Evolutionary conservation across 805 yeast species (phyloP).

Genomic region (Yarrowia sp.): DNA sequence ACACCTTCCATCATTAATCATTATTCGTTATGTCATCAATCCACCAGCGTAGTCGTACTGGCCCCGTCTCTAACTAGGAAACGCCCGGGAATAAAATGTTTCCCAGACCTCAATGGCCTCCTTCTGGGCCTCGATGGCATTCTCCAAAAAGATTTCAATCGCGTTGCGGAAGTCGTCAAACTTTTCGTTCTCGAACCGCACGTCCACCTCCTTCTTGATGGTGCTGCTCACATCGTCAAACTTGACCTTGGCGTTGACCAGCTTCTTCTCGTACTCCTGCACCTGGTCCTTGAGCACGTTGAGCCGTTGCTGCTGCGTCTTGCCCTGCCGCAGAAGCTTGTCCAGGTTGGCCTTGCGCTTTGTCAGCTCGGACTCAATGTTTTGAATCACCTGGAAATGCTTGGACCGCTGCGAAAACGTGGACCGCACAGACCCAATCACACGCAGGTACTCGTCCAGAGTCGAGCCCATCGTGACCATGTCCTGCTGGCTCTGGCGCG

Average conservation of each 20-base stretch:
- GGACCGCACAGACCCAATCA: constrained; percentile 68
- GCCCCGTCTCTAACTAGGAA: background rate
- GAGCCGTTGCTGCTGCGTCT: constrained; percentile 61
- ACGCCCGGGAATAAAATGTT: constrained; percentile 51
- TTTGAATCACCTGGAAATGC: constrained; percentile 45
- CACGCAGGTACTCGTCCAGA: constrained; percentile 79
- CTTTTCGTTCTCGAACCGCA: constrained; percentile 64
- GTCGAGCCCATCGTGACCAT: constrained; percentile 81
- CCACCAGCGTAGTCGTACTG: background rate
- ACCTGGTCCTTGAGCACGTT: constrained; percentile 58
- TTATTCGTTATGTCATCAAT: constrained; percentile 23
- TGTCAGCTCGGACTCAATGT: constrained; percentile 46
- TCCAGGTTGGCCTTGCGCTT: constrained; percentile 49
- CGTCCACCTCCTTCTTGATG: constrained; percentile 62
- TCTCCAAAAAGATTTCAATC: constrained; percentile 85
- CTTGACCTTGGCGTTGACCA: constrained; percentile 51
- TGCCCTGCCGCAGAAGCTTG: constrained; percentile 45
- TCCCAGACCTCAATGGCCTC: constrained; percentile 55
- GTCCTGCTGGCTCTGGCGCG: constrained; percentile 78
- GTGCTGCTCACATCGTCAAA: constrained; percentile 63
- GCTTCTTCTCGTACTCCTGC: constrained; percentile 50
- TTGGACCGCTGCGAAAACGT: constrained; percentile 73
- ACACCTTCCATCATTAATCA: constrained; percentile 18
- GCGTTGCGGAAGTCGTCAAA: constrained; percentile 81
- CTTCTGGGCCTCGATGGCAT: constrained; percentile 88